Conservation (phyloP, 257 asterid genomes). For the Solanum arcanum region DNA sequence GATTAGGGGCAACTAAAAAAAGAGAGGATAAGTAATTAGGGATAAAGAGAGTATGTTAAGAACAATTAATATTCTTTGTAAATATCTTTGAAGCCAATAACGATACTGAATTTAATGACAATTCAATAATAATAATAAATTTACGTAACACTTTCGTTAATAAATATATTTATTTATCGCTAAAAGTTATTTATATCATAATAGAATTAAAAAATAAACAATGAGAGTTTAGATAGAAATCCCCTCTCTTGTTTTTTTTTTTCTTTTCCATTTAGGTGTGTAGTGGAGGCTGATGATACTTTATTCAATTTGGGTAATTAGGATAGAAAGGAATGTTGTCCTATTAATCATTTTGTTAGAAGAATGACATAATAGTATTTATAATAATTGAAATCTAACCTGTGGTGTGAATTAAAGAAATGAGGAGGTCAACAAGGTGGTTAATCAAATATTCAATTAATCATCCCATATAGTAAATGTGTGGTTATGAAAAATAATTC, state of each 20-base stretch:
- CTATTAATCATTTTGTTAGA: background rate
- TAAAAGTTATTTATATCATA: too few relatives aligned
- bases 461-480: background rate
- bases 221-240: background rate
- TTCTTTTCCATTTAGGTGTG: background rate
- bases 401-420: background rate
- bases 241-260: background rate
- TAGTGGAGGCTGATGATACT: background rate
- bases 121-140: too few relatives aligned
- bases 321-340: background rate
- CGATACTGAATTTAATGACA: too few relatives aligned
- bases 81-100: too few relatives aligned
- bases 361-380: background rate
- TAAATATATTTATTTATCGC: too few relatives aligned
- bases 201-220: background rate
- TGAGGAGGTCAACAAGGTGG: background rate
- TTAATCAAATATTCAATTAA: background rate
- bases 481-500: background rate
- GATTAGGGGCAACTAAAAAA: too few relatives aligned
- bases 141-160: too few relatives aligned
- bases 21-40: too few relatives aligned
- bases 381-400: too few relatives aligned
- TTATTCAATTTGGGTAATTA: background rate
- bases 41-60: too few relatives aligned
- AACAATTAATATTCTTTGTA: too few relatives aligned